Conservation (phyloP, 768 basidiomycete species). For the Antrodiella citrinella region DNA sequence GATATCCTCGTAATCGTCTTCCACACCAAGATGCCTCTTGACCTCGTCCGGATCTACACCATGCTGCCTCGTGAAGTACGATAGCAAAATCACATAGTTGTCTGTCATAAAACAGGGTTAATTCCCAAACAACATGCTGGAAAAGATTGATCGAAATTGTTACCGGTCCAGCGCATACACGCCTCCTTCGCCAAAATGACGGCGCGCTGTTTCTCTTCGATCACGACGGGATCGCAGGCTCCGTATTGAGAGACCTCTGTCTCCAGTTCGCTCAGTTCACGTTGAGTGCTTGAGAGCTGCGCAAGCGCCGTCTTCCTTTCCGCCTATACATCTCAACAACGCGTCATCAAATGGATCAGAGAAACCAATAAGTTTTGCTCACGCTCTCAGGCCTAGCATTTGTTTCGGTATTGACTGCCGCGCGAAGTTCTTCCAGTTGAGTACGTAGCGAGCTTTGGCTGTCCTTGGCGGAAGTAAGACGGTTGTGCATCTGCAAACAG, state of each 20-base stretch:
- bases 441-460: conserved; percentile 30
- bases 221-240: conserved; percentile 74
- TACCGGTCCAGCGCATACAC: conserved; percentile 84
- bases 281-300: conserved; percentile 38
- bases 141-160: too few species aligned
- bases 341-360: conserved; percentile 1
- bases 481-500: conserved; percentile 45
- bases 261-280: conserved; percentile 44
- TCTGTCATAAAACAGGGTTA: conserved; percentile 44
- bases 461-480: conserved; percentile 43
- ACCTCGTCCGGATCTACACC: conserved; percentile 54
- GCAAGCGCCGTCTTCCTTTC: conserved; percentile 46
- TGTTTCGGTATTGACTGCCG: conserved; percentile 42
- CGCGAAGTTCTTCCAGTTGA: conserved; percentile 43
- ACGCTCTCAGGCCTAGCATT: conserved; percentile 52
- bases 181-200: conserved; percentile 77
- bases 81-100: conserved; percentile 59
- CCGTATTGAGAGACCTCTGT: conserved; percentile 71
- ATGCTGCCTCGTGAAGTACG: conserved; percentile 58
- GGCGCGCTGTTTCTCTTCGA: conserved; percentile 71
- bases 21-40: conserved; percentile 55
- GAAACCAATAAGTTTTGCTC: conserved; percentile 7
- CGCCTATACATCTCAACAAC: conserved; percentile 33
- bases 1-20: conserved; percentile 74
- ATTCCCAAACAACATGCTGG: too few species aligned